A percentile compares a stretch with the other conserved stretches of the same genome.
Conservation (phyloP, 257 asterid species). For the Salvia miltiorrhiza region DNA sequence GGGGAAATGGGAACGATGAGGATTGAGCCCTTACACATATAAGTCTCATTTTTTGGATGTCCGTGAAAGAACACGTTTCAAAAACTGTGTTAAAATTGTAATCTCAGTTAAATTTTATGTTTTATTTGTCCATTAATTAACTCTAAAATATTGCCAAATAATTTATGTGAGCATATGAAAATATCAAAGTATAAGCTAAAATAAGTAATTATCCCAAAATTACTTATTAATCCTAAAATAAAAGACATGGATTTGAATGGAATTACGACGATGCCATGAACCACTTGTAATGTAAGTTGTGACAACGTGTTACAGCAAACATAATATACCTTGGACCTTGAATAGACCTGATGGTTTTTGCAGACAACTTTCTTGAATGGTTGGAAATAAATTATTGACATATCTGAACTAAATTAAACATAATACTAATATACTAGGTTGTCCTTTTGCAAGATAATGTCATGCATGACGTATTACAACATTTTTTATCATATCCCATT, state of each 20-base stretch:
- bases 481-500: neutral
- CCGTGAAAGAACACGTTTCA: too few species aligned
- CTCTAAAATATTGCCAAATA: too few species aligned
- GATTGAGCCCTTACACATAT: too few species aligned
- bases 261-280: neutral
- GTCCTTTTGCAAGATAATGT: conserved; percentile 31
- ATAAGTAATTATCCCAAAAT: too few species aligned
- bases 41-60: too few species aligned
- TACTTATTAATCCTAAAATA: neutral
- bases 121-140: too few species aligned
- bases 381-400: neutral
- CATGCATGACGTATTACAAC: conserved; percentile 41
- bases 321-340: neutral
- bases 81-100: too few species aligned
- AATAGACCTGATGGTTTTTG: neutral
- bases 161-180: too few species aligned
- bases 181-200: too few species aligned
- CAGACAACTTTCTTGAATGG: neutral
- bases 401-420: neutral
- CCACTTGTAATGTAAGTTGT: neutral
- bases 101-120: too few species aligned
- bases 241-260: neutral
- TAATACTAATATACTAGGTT: neutral
- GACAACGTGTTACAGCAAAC: conserved; percentile 20
- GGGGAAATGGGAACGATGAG: too few species aligned